These are phyloP conservation scores for Suillus placidus DNA, from an alignment of 768 basidiomycete species.

Conservation along the genomic window DNA sequence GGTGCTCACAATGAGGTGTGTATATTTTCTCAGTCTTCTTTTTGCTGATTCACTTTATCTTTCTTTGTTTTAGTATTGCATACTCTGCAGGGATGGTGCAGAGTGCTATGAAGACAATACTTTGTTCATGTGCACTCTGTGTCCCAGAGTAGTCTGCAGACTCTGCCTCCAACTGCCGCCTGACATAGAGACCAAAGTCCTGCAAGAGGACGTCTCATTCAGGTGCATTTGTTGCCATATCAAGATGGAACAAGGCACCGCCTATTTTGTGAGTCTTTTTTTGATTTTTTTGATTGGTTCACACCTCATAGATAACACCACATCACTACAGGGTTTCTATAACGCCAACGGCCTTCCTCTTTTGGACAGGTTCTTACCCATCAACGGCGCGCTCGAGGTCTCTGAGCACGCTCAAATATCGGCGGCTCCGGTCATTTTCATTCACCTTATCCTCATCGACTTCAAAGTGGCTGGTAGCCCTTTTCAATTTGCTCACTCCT, in stretches of 20 bases:
- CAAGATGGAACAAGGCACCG: too few relatives aligned
- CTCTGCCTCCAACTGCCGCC: neutral
- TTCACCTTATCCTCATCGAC: neutral
- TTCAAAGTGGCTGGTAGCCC: neutral
- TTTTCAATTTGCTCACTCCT: neutral
- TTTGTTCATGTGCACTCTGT: neutral
- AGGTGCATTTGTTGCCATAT: neutral
- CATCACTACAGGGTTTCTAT: too few relatives aligned
- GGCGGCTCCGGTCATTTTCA: neutral
- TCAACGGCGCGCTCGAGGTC: neutral
- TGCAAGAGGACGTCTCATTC: neutral
- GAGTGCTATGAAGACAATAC: neutral
- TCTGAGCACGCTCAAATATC: neutral
- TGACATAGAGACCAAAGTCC: neutral
- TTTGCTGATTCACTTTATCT: too few relatives aligned
- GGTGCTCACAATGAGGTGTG: neutral
- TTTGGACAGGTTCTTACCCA: neutral
- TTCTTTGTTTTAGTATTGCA: neutral
- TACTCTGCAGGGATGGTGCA: neutral
- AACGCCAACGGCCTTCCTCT: too few relatives aligned
- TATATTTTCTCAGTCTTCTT: too few relatives aligned
- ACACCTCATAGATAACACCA: too few relatives aligned
- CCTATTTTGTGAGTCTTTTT: constrained; percentile 2
- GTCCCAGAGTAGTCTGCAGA: neutral
- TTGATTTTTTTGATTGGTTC: too few relatives aligned